A percentile compares a stretch with the other conserved stretches of the same genome.
Evolutionary conservation across 352 stramenopile species (phyloP).

Genomic region (Phytophthora lateralis): DNA sequence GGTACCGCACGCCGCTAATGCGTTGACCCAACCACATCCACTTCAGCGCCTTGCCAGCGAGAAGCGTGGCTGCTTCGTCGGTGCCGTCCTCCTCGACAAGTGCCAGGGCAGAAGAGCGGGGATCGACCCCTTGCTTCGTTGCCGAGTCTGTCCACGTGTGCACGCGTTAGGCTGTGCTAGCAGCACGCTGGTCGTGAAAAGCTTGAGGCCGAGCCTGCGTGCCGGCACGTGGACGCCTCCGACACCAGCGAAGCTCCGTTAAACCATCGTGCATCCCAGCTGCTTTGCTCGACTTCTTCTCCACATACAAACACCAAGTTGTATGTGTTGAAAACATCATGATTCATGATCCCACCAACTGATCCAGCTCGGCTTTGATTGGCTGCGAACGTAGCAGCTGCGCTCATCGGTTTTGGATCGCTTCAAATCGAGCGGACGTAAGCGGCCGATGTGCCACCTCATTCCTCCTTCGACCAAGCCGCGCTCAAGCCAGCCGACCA

Average conservation of each 20-base stretch:
- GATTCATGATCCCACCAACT: conserved; percentile 20
- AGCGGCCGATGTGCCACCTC: not conserved
- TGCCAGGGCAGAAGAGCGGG: not conserved
- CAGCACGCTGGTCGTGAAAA: not conserved
- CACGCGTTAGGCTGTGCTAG: not conserved
- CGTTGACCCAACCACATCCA: too few species aligned
- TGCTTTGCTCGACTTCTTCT: not conserved
- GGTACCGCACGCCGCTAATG: too few species aligned
- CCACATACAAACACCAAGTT: not conserved
- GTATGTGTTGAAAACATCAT: conserved; percentile 1
- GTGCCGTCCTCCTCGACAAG: not conserved
- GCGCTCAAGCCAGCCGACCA: conserved; percentile 10
- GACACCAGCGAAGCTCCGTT: not conserved
- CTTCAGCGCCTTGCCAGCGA: not conserved
- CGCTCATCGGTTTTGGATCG: conserved; percentile 27
- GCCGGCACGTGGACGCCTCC: not conserved
- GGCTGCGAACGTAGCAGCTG: conserved; percentile 2
- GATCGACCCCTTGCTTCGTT: not conserved
- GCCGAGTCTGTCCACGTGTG: not conserved
- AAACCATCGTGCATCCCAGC: not conserved
- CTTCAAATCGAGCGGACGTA: conserved; percentile 23
- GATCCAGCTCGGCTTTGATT: conserved; percentile 11
- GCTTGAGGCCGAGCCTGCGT: not conserved
- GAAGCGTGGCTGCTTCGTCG: not conserved
- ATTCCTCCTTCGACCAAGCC: conserved; percentile 26